Percentiles rank a stretch among this genome's conserved stretches.
Conservation (phyloP, 2,329 filamentous ascomycete species). For the Aschersonia sp. region DNA sequence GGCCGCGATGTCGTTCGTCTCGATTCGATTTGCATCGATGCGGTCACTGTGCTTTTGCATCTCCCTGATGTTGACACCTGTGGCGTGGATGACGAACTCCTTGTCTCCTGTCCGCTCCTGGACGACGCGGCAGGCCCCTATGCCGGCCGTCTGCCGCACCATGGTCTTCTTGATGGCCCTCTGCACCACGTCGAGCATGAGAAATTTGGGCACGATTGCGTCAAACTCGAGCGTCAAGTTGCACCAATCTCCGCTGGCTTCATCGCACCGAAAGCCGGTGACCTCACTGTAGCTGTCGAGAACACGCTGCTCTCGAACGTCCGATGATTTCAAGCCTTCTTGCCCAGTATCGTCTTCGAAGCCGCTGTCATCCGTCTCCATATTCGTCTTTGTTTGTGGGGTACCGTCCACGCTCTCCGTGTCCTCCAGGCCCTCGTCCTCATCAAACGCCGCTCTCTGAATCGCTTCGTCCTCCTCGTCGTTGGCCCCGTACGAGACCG, state of each 20-base stretch:
- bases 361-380: slow-evolving; percentile 6
- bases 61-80: slow-evolving; percentile 75
- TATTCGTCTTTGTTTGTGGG: slow-evolving; percentile 22
- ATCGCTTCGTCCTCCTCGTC: slow-evolving; percentile 82
- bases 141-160: slow-evolving; percentile 71
- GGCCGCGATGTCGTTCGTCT: slow-evolving; percentile 84
- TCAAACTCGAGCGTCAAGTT: slow-evolving; percentile 75
- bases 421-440: slow-evolving; percentile 30
- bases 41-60: slow-evolving; percentile 81
- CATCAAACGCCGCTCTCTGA: slow-evolving; percentile 43
- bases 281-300: slow-evolving; percentile 51
- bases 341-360: background rate
- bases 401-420: slow-evolving; percentile 37
- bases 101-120: slow-evolving; percentile 30
- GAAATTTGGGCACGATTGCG: slow-evolving; percentile 67
- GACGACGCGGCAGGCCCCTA: slow-evolving; percentile 58
- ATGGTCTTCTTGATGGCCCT: slow-evolving; percentile 63
- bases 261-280: slow-evolving; percentile 67
- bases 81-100: slow-evolving; percentile 52
- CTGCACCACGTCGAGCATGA: slow-evolving; percentile 87
- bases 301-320: slow-evolving; percentile 36
- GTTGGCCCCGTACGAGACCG: slow-evolving; percentile 79
- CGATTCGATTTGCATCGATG: slow-evolving; percentile 73
- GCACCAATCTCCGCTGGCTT: slow-evolving; percentile 58
- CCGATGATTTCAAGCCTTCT: background rate